These are phyloP conservation scores for Candida tropicalis DNA, from an alignment of 1,139 yeast genomes.

Conservation along the genomic window DNA sequence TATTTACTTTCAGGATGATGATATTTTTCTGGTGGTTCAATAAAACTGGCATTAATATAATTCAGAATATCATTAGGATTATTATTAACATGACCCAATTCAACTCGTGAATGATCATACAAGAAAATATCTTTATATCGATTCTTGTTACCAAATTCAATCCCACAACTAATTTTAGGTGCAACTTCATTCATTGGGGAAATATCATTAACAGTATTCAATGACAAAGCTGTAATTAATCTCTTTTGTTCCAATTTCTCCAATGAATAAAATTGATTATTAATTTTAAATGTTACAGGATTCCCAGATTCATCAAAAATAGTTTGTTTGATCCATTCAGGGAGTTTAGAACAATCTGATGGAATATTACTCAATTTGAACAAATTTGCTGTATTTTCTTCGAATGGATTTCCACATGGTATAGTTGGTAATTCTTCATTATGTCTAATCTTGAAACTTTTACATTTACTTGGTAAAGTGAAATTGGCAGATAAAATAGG, in stretches of 20 bases:
- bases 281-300: conserved; percentile 22
- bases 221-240: conserved; percentile 31
- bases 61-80: conserved; percentile 25
- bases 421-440: conserved; percentile 35
- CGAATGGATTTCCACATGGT: conserved; percentile 8
- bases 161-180: conserved; percentile 50
- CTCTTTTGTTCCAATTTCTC: conserved; percentile 37
- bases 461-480: conserved; percentile 25
- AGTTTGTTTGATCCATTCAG: conserved; percentile 20
- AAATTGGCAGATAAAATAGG: conserved; percentile 34
- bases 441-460: conserved; percentile 42
- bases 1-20: conserved; percentile 34
- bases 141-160: conserved; percentile 70
- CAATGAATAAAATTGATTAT: conserved; percentile 27
- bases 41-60: conserved; percentile 64
- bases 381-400: conserved; percentile 11
- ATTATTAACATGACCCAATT: conserved; percentile 26
- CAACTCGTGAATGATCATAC: conserved; percentile 65
- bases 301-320: conserved; percentile 13
- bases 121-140: conserved; percentile 51
- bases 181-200: conserved; percentile 16
- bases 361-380: conserved; percentile 16
- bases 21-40: conserved; percentile 27
- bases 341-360: conserved; percentile 14
- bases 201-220: conserved; percentile 11